phyloP scores from a whole-genome alignment of 1,284 basidiomycete species.

The Naganishia albida region DNA sequence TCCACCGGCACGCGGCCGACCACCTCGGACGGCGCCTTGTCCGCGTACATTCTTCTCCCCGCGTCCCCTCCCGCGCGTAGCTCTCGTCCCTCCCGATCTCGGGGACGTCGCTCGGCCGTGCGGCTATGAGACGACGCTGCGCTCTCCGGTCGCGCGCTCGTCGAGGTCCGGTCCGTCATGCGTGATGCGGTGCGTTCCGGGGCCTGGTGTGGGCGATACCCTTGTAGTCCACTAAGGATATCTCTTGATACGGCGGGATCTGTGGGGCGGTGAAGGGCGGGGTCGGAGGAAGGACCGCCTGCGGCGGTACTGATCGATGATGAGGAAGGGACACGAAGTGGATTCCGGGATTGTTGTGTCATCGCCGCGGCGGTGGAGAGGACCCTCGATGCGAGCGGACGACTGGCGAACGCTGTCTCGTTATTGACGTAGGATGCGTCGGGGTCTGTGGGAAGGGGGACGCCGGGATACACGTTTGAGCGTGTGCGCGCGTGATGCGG shows the following conservation, averaged over 20 bases:
- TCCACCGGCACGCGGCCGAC: too few species aligned
- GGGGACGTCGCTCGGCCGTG: not conserved
- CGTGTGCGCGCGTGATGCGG: not conserved
- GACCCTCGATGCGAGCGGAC: conserved; percentile 9
- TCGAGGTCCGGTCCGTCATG: conserved; percentile 13
- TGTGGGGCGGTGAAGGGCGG: not conserved
- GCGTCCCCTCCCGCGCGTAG: not conserved
- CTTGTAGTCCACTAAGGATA: conserved; percentile 4
- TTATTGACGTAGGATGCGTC: conserved; percentile 23
- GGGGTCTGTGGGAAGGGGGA: conserved; percentile 10
- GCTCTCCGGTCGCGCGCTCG: conserved; percentile 12
- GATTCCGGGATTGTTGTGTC: not conserved
- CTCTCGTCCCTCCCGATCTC: not conserved
- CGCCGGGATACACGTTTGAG: too few species aligned
- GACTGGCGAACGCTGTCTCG: conserved; percentile 17
- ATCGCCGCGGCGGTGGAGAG: conserved; percentile 7
- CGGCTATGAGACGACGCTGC: not conserved
- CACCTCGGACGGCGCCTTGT: conserved; percentile 4
- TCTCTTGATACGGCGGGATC: conserved; percentile 3
- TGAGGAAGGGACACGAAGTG: conserved; percentile 1
- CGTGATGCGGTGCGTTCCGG: conserved; percentile 18
- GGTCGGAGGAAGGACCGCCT: conserved; percentile 2
- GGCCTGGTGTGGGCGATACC: conserved; percentile 4
- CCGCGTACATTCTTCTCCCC: not conserved
- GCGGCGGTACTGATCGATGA: conserved; percentile 8